phyloP scores from a whole-genome alignment of 495 filamentous ascomycete genomes.

The Lindgomyces ingoldianus region DNA sequence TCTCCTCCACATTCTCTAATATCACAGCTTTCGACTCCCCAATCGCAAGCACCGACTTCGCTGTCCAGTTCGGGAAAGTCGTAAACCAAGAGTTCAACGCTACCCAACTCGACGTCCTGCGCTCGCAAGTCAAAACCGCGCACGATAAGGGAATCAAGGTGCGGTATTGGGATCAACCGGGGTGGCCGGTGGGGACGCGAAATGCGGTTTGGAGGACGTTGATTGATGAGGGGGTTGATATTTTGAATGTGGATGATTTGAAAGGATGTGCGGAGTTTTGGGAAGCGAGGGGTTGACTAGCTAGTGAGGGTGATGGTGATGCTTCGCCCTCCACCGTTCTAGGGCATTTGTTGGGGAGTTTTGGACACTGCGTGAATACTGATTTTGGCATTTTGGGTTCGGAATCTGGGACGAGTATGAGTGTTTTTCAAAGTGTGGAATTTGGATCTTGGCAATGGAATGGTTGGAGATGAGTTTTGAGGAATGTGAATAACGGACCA shows the following conservation, averaged over 20 bases:
- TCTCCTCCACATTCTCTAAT: slow-evolving; percentile 49
- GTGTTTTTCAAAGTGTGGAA: no score
- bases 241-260: slow-evolving; percentile 49
- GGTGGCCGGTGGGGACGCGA: slow-evolving; percentile 43
- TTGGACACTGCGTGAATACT: no score
- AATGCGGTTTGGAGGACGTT: slow-evolving; percentile 46
- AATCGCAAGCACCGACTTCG: slow-evolving; percentile 39
- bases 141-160: slow-evolving; percentile 44
- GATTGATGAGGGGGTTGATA: slow-evolving; percentile 42
- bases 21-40: slow-evolving; percentile 38
- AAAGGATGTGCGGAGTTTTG: slow-evolving; percentile 46
- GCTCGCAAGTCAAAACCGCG: slow-evolving; percentile 45
- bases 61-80: slow-evolving; percentile 32
- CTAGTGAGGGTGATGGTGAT: no score
- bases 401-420: no score
- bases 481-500: no score
- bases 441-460: no score
- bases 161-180: slow-evolving; percentile 47
- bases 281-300: slow-evolving; percentile 27
- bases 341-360: no score
- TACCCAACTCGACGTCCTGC: slow-evolving; percentile 43
- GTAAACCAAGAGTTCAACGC: slow-evolving; percentile 45
- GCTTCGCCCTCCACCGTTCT: no score
- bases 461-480: no score
- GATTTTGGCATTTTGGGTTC: no score